phyloP scores from a whole-genome alignment of 2,329 filamentous ascomycete genomes.

The Ascocoryne sarcoides region DNA sequence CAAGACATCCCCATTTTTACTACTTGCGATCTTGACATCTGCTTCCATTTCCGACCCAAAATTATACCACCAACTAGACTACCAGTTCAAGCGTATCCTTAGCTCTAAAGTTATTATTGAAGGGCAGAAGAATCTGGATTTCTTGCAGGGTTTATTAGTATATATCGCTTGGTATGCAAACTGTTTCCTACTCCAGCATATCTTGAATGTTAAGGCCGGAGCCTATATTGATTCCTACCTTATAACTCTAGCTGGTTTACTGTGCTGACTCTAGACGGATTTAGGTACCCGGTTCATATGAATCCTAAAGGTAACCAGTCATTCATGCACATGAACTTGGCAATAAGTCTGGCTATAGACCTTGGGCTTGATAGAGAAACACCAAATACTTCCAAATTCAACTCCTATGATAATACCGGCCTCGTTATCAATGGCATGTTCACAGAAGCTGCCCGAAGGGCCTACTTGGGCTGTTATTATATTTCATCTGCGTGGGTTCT shows the following conservation, averaged over 20 bases:
- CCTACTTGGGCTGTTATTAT: constrained; percentile 27
- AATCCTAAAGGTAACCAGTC: constrained; percentile 24
- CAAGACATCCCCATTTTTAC: constrained; percentile 21
- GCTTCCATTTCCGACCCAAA: constrained; percentile 17
- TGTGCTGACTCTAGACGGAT: not conserved
- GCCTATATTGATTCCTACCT: not conserved
- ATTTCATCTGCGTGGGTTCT: constrained; percentile 22
- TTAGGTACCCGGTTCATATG: constrained; percentile 24
- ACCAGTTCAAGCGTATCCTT: constrained; percentile 24
- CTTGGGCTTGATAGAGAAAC: constrained; percentile 24
- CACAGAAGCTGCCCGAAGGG: constrained; percentile 18
- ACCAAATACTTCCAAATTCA: constrained; percentile 16
- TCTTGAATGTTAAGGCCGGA: not conserved
- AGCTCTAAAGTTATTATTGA: constrained; percentile 37
- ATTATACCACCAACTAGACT: constrained; percentile 22
- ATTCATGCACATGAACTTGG: constrained; percentile 26
- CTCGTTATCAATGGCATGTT: constrained; percentile 16
- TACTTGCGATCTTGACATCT: constrained; percentile 23
- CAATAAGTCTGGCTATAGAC: constrained; percentile 27
- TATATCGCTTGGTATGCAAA: constrained; percentile 52
- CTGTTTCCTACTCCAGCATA: constrained; percentile 7
- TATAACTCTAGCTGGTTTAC: not conserved
- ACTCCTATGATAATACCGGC: constrained; percentile 12
- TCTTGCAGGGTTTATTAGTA: constrained; percentile 49
- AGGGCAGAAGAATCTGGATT: constrained; percentile 47